Conservation (phyloP, 441 rosid genomes). For the Rhodomyrtus psidioides region DNA sequence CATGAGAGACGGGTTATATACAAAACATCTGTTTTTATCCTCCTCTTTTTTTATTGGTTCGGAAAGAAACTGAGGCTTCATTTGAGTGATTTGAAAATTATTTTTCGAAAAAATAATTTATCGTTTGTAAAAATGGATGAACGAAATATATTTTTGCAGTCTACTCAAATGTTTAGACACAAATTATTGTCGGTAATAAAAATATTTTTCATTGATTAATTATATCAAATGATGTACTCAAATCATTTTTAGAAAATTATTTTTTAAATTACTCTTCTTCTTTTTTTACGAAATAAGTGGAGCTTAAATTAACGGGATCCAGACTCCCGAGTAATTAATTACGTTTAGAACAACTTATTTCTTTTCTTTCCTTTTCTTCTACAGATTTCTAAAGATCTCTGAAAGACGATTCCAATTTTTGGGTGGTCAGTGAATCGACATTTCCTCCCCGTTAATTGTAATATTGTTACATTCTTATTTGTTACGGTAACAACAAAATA, state of each 20-base stretch:
- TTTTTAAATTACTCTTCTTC: no score
- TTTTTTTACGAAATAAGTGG: no score
- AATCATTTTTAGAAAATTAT: no score
- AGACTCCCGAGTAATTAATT: neutral
- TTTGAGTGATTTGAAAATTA: no score
- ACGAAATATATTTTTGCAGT: no score
- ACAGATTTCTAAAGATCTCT: neutral
- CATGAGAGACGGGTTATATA: no score
- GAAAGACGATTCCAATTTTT: neutral
- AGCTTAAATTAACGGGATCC: neutral
- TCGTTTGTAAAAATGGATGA: no score
- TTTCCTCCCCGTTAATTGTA: neutral
- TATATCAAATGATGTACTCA: fast-evolving
- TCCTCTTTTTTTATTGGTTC: neutral
- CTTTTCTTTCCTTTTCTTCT: neutral
- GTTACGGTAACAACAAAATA: no score
- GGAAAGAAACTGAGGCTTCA: neutral
- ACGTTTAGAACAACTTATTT: neutral
- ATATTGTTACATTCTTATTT: neutral
- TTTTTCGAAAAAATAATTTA: no score
- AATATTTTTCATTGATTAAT: no score
- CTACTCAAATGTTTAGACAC: neutral
- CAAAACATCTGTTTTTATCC: neutral
- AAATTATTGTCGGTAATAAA: neutral
- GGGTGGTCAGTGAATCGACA: neutral